phyloP scores from a whole-genome alignment of 768 basidiomycete genomes.

The Xerocomellus amylosporus region DNA sequence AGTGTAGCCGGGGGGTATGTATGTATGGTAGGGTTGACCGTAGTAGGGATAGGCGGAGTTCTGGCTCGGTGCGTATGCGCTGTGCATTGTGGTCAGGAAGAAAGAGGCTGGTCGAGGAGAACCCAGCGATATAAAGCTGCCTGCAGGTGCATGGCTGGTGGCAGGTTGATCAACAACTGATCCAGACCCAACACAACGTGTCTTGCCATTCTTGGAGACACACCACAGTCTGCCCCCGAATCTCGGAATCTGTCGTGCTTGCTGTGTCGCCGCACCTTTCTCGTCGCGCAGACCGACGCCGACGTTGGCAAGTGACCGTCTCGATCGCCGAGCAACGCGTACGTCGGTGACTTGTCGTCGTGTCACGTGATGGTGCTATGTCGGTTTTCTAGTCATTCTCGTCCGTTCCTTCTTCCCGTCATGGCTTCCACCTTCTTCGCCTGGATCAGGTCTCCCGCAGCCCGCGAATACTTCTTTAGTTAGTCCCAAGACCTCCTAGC shows the following conservation, averaged over 20 bases:
- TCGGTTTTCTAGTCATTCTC: not conserved
- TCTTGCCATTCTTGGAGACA: constrained; percentile 36
- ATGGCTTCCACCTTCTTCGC: constrained; percentile 86
- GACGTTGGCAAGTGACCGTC: not conserved
- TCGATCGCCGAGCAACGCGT: not conserved
- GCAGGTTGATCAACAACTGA: constrained; percentile 3
- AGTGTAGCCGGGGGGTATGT: constrained; percentile 31
- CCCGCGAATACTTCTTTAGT: constrained; percentile 95
- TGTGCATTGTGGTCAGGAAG: constrained; percentile 28
- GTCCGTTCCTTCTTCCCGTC: constrained; percentile 4
- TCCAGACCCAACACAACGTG: constrained; percentile 25
- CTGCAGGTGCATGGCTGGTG: constrained; percentile 23
- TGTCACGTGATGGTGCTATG: constrained; percentile 14
- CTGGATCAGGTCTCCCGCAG: constrained; percentile 91
- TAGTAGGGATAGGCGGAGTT: constrained; percentile 47
- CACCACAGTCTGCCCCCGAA: not conserved
- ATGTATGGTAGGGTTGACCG: constrained; percentile 41
- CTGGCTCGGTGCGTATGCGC: constrained; percentile 35
- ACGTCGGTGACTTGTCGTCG: not conserved
- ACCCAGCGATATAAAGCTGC: constrained; percentile 14
- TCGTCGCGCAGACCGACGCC: not conserved
- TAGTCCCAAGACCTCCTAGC: constrained; percentile 31
- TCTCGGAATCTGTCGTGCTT: no score
- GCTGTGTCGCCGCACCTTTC: not conserved
- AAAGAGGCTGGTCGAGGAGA: not conserved